Evolutionary conservation across 2,329 filamentous ascomycete species (phyloP), one percentile per base, ranked within the genome.

Genomic region (Calonectria pseudoreteaudii): DNA sequence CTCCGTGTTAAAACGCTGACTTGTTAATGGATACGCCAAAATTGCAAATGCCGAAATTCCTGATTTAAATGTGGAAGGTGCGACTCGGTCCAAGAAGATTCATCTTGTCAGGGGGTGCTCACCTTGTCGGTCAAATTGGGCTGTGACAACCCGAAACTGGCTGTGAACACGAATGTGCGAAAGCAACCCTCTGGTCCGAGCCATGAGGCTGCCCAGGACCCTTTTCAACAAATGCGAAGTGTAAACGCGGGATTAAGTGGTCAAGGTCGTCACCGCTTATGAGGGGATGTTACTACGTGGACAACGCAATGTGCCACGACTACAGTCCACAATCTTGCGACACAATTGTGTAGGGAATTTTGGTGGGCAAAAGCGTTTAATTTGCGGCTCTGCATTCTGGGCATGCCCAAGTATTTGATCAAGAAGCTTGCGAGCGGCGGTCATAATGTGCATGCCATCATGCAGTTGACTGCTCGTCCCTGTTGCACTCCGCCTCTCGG

Each of bases 131-230:
- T 13, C 1, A 41, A 8, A 8, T 41, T 44, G 7, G 41, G 41
- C n/a, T 44, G 18, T 44, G 41, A 44, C 41, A n/a, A 10, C 41
- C 41, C 4, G 7, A 8, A 44, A 18, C 8, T 3, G 18, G 18
- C 18, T 2, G 18, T 20, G 41, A 7, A 44, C 41, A n/a, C 41
- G n/a, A 44, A 20, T 44, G 41, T 44, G 41, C n/a, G 2, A 6
- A n/a, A 18, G 41, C 16, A n/a, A 9, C 18, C 41, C 18, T 2
- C 41, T 16, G 4, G n/a, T n/a, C 6, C 41, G 13, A 47, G 9
- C 10, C 8, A 13, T 13, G 13, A 47, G 3, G 6, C 10, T 0
- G n/a, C 4, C 41, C 2, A 20, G n/a, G 3, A 23, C 1, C n/a
- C 11, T 47, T n/a, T 23, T 13, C 44, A 23, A 13, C n/a, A 47